Base-by-base conservation (phyloP, 805 yeast species). In the Sungouiozyma intestinalis region DNA sequence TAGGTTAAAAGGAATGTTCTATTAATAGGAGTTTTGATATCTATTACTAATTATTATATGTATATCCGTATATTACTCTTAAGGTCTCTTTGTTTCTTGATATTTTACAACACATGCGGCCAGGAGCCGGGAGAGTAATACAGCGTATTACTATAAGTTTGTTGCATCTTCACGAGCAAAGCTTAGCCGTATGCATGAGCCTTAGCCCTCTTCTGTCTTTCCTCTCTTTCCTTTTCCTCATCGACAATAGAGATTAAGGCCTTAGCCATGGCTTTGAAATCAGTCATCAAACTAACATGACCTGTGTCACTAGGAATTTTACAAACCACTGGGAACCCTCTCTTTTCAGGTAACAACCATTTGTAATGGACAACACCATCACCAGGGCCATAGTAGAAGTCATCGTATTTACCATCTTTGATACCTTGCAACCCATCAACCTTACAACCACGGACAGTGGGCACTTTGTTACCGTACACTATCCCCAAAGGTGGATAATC, bases 321-420 rank as follows among this genome's bases (percentile, higher is more conserved):
- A 7, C 81, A 88, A 13, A 72, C 83, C 2, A 84, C 72, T 3
- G 81, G 78, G 54, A 82, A 86, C 0, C 90, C 94, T 47, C 72
- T 71, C 35, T 64, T 64, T 49, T 81, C 84, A 0, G 96, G 97
- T 75, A 87, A 74, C 39, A 84, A 62, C 82, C 87, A 81, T 48
- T 75, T 75, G 49, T 81, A 84, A 60, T 84, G 84, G 1, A 85
- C 85, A 16, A 88, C 96, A 35, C 97, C 97, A 59, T 88, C 97
- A 14, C 97, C 97, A 3, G 85, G 85, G 0, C 94, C 95, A 53
- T 85, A 87, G 51, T 73, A 76, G 52, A 85, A 81, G 51, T 84
- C 80, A 48, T 73, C 77, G 63, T 83, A 87, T 48, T 76, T 73
- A 3, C 95, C 95, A 33, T 72, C 69, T 44, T 65, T 70, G 45